A percentile compares a stretch with the other conserved stretches of the same genome.
Conservation (phyloP, 148 eudicot species). For the Camellia granthamiana region DNA sequence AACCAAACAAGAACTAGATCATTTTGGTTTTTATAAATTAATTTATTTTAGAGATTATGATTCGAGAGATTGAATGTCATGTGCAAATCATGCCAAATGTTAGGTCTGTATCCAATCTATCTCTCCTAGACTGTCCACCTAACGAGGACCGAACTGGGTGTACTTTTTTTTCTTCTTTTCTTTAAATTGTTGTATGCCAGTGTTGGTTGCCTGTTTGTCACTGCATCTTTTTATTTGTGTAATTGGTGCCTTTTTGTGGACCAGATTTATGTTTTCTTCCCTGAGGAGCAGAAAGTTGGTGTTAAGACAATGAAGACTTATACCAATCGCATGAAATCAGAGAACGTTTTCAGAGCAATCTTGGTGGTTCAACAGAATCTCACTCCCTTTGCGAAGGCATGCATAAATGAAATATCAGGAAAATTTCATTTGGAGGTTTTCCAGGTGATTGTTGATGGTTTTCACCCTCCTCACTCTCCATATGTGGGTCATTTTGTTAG, state of each 20-base stretch:
- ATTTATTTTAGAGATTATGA: neutral
- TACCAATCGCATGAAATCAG: constrained; percentile 72
- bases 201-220: no score
- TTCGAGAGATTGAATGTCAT: neutral
- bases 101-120: no score
- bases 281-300: constrained; percentile 81
- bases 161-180: no score
- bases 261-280: constrained; percentile 77
- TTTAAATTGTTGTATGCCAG: no score
- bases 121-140: no score
- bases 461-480: neutral
- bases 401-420: constrained; percentile 61
- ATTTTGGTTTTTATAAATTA: neutral
- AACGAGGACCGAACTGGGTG: no score
- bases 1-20: neutral
- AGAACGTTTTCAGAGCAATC: constrained; percentile 67
- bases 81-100: neutral
- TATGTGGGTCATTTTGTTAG: no score
- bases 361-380: constrained; percentile 70
- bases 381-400: constrained; percentile 76
- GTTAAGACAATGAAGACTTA: constrained; percentile 81
- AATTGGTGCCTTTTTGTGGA: constrained; percentile 10
- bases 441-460: constrained; percentile 45
- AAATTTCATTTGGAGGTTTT: constrained; percentile 79
- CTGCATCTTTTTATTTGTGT: neutral